Percentiles rank a stretch among this genome's conserved stretches.
Conservation (phyloP, 2,329 filamentous ascomycete genomes). For the Aspergillus terreus region DNA sequence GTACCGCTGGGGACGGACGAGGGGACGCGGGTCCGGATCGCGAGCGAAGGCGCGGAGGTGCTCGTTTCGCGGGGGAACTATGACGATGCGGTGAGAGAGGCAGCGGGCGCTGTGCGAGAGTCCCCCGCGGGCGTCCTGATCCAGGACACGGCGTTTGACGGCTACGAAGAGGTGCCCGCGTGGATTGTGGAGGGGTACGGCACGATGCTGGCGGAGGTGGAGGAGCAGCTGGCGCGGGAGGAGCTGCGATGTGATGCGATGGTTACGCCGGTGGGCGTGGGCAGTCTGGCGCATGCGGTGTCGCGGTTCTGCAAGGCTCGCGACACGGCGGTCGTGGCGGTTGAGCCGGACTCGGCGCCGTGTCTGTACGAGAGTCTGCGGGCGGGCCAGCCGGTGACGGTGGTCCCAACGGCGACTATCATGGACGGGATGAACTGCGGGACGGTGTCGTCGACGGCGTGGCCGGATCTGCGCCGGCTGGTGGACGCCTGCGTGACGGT, state of each 20-base stretch:
- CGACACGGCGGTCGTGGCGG: slow-evolving; percentile 51
- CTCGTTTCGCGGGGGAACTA: slow-evolving; percentile 57
- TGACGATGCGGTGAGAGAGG: slow-evolving; percentile 57
- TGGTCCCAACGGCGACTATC: slow-evolving; percentile 60
- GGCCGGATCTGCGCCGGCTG: slow-evolving; percentile 55
- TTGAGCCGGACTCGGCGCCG: slow-evolving; percentile 65
- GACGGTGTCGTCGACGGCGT: slow-evolving; percentile 63
- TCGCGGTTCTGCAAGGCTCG: slow-evolving; percentile 59
- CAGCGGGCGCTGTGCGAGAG: slow-evolving; percentile 38
- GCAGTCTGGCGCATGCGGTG: slow-evolving; percentile 68
- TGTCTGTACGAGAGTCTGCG: slow-evolving; percentile 50
- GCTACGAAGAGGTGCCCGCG: slow-evolving; percentile 63
- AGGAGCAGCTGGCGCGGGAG: slow-evolving; percentile 53
- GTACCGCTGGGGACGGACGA: slow-evolving; percentile 59
- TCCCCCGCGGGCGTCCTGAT: slow-evolving; percentile 52
- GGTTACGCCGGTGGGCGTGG: slow-evolving; percentile 67
- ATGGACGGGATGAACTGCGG: slow-evolving; percentile 74
- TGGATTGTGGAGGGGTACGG: slow-evolving; percentile 77
- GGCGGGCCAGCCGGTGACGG: slow-evolving; percentile 45
- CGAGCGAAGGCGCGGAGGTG: slow-evolving; percentile 61
- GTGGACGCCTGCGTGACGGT: slow-evolving; percentile 61
- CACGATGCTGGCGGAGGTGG: slow-evolving; percentile 67
- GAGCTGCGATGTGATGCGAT: slow-evolving; percentile 46
- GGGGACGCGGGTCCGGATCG: slow-evolving; percentile 54
- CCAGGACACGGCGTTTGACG: slow-evolving; percentile 65